Base-by-base conservation (phyloP, 1,284 basidiomycete species). In the Farysia itapuensis region DNA sequence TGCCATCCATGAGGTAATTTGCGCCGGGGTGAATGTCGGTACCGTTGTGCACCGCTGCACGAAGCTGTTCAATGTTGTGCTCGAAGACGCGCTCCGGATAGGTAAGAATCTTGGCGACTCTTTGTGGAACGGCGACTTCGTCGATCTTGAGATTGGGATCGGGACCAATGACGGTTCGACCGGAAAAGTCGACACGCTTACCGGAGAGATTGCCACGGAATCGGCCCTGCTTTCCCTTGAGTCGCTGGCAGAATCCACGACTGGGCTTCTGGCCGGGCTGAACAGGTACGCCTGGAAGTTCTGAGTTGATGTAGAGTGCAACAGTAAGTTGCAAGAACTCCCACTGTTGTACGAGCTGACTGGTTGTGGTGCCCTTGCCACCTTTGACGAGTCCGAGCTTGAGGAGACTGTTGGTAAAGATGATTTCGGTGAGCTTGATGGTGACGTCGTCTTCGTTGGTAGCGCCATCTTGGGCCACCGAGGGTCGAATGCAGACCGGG, bases 121-220 rank as follows among this genome's bases (percentile, higher is more conserved):
- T 86, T 77, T 96, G 90, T 0, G 95, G 95, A 1, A 99, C 90
- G 15, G 95, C 95, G 1, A 77, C 64, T 46, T 75, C 74, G 77
- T 98, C 94, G 72, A 99, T 97, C 39, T 90, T 87, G 54, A 99
- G 80, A 77, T 98, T 99, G 9, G 95, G 95, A 77, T 99, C 95
- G 0, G 95, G 95, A 2, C 91, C 94, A 73, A 99, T 99, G 78
- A 99, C 95, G 5, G 95, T 99, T 70, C 95, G 87, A 14, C 87
- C 95, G 1, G 93, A 97, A 75, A 98, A 98, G 78, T 99, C 95
- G 67, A 99, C 95, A 79, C 95, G 90, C 79, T 99, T 99, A 56
- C 95, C 95, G 0, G 93, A 97, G 15, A 99, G 82, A 77, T 99
- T 99, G 22, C 95, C 95, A 77, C 95, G 85, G 81, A 99, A 98